phyloP scores from a whole-genome alignment of 1,284 basidiomycete genomes.

The Cystobasidium sp. region DNA sequence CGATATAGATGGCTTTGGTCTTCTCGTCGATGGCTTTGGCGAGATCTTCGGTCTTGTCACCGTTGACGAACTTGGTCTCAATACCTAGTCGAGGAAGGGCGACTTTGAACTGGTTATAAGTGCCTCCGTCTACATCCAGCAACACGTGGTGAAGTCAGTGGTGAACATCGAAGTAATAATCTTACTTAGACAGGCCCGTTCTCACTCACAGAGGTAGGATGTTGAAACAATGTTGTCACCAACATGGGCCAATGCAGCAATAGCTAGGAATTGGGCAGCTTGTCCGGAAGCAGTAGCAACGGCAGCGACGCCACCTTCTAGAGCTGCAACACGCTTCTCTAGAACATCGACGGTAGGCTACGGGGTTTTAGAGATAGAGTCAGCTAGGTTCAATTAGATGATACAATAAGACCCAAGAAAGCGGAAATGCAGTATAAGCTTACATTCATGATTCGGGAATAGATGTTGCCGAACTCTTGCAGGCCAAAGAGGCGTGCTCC shows the following conservation, averaged over 20 bases:
- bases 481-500: constrained; percentile 81
- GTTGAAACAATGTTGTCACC: constrained; percentile 83
- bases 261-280: constrained; percentile 78
- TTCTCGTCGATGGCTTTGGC: constrained; percentile 74
- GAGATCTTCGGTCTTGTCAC: constrained; percentile 68
- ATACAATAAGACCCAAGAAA: background rate
- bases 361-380: constrained; percentile 57
- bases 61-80: constrained; percentile 73
- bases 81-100: constrained; percentile 76
- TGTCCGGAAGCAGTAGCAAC: constrained; percentile 79
- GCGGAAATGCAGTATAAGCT: background rate
- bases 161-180: background rate
- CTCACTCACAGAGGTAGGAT: constrained; percentile 67
- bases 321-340: constrained; percentile 78
- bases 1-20: constrained; percentile 70
- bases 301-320: constrained; percentile 80
- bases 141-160: background rate
- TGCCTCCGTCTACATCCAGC: constrained; percentile 59
- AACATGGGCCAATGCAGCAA: constrained; percentile 62
- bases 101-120: constrained; percentile 85
- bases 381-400: constrained; percentile 62
- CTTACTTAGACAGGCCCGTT: constrained; percentile 27
- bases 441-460: constrained; percentile 59
- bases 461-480: constrained; percentile 72
- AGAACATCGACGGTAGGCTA: constrained; percentile 83